Conservation (phyloP, 2,329 filamentous ascomycete genomes). For the Beauveria bassiana region DNA sequence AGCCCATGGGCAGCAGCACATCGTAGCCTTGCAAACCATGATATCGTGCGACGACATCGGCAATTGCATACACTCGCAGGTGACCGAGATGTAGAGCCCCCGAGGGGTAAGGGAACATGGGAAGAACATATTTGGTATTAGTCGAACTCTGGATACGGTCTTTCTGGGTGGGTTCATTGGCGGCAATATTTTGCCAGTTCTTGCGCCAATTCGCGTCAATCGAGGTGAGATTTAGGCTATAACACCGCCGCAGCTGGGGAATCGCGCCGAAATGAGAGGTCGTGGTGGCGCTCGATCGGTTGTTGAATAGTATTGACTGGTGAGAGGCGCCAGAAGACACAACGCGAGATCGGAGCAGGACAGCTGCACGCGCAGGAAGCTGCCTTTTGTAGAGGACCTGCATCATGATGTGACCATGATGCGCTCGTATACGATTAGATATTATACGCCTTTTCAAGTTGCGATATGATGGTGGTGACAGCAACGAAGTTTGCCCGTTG, state of each 20-base stretch:
- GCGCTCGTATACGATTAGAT: neutral
- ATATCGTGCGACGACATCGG: constrained; percentile 75
- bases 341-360: neutral
- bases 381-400: neutral
- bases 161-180: constrained; percentile 15
- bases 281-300: neutral
- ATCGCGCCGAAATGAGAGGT: neutral
- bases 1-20: constrained; percentile 85
- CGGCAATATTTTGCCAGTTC: constrained; percentile 13
- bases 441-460: neutral
- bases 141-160: constrained; percentile 7
- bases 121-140: constrained; percentile 60
- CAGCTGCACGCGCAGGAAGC: neutral
- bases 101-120: constrained; percentile 93
- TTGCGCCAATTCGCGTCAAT: constrained; percentile 24
- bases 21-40: constrained; percentile 64
- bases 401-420: constrained; percentile 1
- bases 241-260: constrained; percentile 20
- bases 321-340: neutral
- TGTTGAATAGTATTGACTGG: neutral
- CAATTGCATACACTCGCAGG: constrained; percentile 82
- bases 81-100: constrained; percentile 82
- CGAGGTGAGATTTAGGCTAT: constrained; percentile 38
- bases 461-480: neutral
- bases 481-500: neutral